phyloP scores from a whole-genome alignment of 441 rosid species.

The Syzygium syzygioides region DNA sequence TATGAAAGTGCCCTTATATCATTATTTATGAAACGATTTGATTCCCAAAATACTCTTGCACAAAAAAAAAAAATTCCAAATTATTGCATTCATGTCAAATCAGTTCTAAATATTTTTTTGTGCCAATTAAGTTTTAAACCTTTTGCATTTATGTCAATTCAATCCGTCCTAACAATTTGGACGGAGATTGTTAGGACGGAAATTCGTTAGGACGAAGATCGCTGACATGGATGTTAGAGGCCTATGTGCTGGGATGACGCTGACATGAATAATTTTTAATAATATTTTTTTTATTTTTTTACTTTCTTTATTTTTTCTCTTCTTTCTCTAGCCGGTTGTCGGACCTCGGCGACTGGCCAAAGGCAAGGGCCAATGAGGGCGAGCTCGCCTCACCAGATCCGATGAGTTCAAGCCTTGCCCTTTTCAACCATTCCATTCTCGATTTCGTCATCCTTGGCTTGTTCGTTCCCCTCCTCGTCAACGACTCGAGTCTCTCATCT shows the following conservation, averaged over 20 bases:
- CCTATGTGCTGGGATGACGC: fast-evolving
- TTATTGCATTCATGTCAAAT: too few species aligned
- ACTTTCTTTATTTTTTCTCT: not conserved
- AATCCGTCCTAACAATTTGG: fast-evolving
- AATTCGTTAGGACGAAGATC: too few species aligned
- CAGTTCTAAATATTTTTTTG: too few species aligned
- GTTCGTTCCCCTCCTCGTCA: not conserved
- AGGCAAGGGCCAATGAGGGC: fast-evolving
- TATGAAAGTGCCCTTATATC: not conserved
- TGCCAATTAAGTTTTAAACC: not conserved
- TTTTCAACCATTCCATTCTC: not conserved
- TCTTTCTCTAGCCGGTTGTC: fast-evolving
- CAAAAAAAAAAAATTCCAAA: not conserved
- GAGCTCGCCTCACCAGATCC: not conserved
- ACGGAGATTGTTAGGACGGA: too few species aligned
- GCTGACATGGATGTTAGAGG: fast-evolving
- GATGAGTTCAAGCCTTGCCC: not conserved
- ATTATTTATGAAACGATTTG: not conserved
- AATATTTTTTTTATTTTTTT: not conserved
- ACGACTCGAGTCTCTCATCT: not conserved
- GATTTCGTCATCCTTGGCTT: not conserved
- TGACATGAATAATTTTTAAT: not conserved
- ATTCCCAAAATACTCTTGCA: not conserved
- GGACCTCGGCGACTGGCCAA: too few species aligned
- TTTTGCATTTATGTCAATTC: too few species aligned